phyloP scores from a whole-genome alignment of 129 eudicot species.

The Scalesia atractyloides region DNA sequence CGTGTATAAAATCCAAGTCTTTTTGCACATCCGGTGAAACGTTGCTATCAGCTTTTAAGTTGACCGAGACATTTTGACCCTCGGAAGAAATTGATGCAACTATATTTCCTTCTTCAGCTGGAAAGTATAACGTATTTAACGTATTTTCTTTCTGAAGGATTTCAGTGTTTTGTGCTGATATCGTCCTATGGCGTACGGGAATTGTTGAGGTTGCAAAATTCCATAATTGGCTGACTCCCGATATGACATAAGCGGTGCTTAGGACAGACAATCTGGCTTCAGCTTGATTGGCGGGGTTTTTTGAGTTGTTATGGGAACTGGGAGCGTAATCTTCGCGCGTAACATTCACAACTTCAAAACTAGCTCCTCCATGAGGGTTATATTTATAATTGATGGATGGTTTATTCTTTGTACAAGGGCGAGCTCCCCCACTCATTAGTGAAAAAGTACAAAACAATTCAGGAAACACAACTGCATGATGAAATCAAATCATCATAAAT shows the following conservation, averaged over 20 bases:
- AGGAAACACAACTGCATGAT: conserved; percentile 48
- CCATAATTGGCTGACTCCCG: conserved; percentile 73
- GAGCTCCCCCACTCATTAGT: conserved; percentile 48
- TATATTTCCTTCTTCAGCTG: conserved; percentile 39
- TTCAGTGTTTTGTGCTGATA: conserved; percentile 30
- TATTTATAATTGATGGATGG: conserved; percentile 52
- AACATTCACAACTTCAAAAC: conserved; percentile 47
- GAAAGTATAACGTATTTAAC: conserved; percentile 33
- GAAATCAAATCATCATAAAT: conserved; percentile 5
- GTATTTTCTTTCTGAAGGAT: conserved; percentile 35
- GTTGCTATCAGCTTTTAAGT: conserved; percentile 25
- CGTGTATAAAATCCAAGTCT: conserved; percentile 33
- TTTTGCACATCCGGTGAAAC: conserved; percentile 26
- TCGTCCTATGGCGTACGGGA: conserved; percentile 45
- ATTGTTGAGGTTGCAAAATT: conserved; percentile 56
- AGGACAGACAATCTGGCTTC: conserved; percentile 40
- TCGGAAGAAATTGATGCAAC: conserved; percentile 35
- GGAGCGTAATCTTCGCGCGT: conserved; percentile 35
- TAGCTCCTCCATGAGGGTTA: conserved; percentile 51
- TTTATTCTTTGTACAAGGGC: conserved; percentile 43
- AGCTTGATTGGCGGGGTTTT: conserved; percentile 34
- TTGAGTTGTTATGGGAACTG: conserved; percentile 33
- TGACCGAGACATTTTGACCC: conserved; percentile 37
- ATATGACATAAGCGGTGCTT: conserved; percentile 70
- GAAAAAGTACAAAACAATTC: background rate